Evolutionary conservation across 192 early-diverging fungal species (phyloP).

Genomic region (Linnemannia elongata): DNA sequence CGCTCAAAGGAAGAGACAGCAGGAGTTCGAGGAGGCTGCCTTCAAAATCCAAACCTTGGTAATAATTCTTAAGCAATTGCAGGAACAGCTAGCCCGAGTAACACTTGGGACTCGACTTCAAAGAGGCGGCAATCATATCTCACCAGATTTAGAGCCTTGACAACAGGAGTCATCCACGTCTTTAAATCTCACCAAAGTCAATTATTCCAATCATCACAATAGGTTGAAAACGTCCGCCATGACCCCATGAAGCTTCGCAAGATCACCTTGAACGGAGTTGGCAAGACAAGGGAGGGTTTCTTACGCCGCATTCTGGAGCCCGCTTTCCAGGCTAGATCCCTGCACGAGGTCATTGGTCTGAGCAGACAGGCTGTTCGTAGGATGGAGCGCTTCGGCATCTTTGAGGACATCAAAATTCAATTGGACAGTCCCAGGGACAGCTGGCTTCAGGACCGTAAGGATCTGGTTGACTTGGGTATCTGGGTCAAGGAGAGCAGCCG

Average conservation of each 20-base stretch:
- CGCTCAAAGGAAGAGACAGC: conserved; percentile 48
- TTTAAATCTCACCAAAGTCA: background rate
- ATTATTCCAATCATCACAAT: background rate
- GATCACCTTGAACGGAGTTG: conserved; percentile 48
- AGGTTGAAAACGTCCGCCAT: conserved; percentile 52
- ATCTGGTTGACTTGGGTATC: conserved; percentile 79
- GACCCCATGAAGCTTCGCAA: conserved; percentile 55
- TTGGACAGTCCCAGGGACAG: conserved; percentile 71
- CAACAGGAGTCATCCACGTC: too few species aligned
- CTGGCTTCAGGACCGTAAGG: conserved; percentile 55
- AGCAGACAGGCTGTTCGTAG: conserved; percentile 68
- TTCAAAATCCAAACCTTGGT: conserved; percentile 43
- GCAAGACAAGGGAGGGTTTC: conserved; percentile 63
- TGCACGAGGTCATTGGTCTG: conserved; percentile 75
- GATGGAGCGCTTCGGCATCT: conserved; percentile 77
- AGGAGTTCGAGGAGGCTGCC: conserved; percentile 53
- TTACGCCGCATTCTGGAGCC: conserved; percentile 57
- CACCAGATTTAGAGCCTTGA: too few species aligned
- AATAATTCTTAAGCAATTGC: background rate
- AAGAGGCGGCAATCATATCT: too few species aligned
- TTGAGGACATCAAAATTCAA: conserved; percentile 73
- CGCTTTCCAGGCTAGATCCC: conserved; percentile 59
- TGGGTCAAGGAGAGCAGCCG: conserved; percentile 78
- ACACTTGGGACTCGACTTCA: too few species aligned
- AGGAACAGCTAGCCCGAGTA: background rate